These are phyloP conservation scores for Colletotrichum sp. DNA, from an alignment of 2,329 filamentous ascomycete genomes.

Conservation along the genomic window DNA sequence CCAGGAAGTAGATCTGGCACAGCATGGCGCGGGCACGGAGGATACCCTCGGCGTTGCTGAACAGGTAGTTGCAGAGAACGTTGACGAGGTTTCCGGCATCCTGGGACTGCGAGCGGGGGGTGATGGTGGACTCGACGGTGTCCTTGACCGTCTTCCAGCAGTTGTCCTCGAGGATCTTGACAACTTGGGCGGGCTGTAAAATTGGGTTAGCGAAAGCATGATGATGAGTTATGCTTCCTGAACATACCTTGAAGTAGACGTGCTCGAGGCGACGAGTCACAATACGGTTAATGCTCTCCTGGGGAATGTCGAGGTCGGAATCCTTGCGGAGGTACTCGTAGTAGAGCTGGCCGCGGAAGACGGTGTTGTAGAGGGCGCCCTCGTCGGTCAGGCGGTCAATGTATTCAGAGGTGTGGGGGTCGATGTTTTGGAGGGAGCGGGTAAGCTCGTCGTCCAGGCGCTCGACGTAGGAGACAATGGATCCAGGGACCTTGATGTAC, in stretches of 20 bases:
- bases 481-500: conserved; percentile 91
- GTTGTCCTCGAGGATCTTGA: conserved; percentile 92
- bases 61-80: conserved; percentile 92
- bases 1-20: conserved; percentile 98
- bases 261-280: conserved; percentile 95
- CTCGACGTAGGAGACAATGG: conserved; percentile 92
- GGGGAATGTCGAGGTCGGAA: conserved; percentile 72
- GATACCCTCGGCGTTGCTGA: conserved; percentile 92
- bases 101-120: conserved; percentile 69
- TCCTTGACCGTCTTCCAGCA: conserved; percentile 83
- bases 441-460: conserved; percentile 96
- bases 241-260: conserved; percentile 90
- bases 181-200: conserved; percentile 79
- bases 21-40: conserved; percentile 96
- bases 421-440: conserved; percentile 95
- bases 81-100: conserved; percentile 82
- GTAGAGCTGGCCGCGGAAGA: conserved; percentile 88
- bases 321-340: conserved; percentile 81
- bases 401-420: conserved; percentile 98
- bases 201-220: conserved; percentile 21
- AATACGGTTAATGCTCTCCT: conserved; percentile 90
- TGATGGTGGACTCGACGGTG: conserved; percentile 78
- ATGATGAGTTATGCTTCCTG: neutral
- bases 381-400: conserved; percentile 95
- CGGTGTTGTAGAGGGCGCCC: conserved; percentile 86